A percentile compares a stretch with the other conserved stretches of the same genome.
These are phyloP conservation scores for Leishmania mexicana DNA, from an alignment of 208 protist genomes.

Conservation along the genomic window DNA sequence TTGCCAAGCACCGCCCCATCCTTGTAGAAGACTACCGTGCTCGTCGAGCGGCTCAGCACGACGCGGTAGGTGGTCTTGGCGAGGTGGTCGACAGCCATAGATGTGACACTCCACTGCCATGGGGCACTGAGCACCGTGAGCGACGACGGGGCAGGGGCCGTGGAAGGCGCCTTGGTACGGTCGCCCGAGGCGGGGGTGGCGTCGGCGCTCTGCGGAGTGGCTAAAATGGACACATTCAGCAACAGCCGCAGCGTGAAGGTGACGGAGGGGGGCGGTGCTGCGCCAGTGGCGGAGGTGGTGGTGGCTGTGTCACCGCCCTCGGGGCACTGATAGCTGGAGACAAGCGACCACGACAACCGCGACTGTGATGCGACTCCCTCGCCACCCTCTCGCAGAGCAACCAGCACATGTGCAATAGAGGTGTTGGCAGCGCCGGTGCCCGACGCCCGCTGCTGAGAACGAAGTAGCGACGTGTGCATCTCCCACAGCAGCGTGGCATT, in stretches of 20 bases:
- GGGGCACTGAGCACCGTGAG: slow-evolving; percentile 16
- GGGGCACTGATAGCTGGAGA: slow-evolving; percentile 17
- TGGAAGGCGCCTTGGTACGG: not conserved
- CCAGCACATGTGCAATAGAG: slow-evolving; percentile 19
- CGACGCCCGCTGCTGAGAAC: not conserved
- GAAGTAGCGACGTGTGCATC: slow-evolving; percentile 20
- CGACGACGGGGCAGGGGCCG: slow-evolving; percentile 16
- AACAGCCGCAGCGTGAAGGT: slow-evolving; percentile 20
- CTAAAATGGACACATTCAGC: slow-evolving; percentile 14
- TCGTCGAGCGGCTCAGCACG: slow-evolving; percentile 20
- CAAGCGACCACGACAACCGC: slow-evolving; percentile 16
- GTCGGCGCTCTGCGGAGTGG: not conserved
- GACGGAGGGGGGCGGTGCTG: not conserved
- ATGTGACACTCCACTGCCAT: slow-evolving; percentile 17
- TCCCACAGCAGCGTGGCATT: slow-evolving; percentile 30
- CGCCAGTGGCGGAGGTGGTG: not conserved
- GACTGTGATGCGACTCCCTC: not conserved
- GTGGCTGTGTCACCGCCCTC: not conserved
- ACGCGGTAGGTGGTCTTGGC: slow-evolving; percentile 17
- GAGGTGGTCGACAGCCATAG: not conserved
- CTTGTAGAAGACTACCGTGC: slow-evolving; percentile 22
- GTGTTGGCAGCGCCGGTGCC: not conserved
- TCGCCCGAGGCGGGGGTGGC: not conserved
- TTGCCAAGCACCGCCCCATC: slow-evolving; percentile 5
- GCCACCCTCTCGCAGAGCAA: slow-evolving; percentile 1